Evolutionary conservation across 2,329 filamentous ascomycete genomes (phyloP).

Genomic region (Diaporthe vexans): DNA sequence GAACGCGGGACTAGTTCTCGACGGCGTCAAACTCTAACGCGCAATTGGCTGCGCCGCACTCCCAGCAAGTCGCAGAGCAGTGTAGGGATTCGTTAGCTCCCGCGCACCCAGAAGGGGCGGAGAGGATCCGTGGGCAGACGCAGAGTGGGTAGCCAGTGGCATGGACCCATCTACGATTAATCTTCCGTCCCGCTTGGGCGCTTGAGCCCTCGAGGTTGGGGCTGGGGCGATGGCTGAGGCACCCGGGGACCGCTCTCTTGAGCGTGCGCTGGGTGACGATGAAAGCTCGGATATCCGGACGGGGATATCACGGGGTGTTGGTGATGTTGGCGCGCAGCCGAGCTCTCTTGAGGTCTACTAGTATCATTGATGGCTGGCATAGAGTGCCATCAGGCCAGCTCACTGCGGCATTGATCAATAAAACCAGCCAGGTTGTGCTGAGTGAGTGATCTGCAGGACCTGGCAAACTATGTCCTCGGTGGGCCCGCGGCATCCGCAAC

Average conservation of each 20-base stretch:
- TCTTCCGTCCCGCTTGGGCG: conserved; percentile 13
- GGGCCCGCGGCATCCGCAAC: conserved; percentile 2
- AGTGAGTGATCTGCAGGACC: conserved; percentile 17
- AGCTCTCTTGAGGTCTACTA: too few species aligned
- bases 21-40: conserved; percentile 11
- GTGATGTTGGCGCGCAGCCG: background rate
- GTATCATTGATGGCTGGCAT: too few species aligned
- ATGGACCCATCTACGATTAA: conserved; percentile 8
- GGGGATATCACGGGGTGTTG: background rate
- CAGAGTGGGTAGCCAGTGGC: conserved; percentile 3
- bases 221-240: conserved; percentile 14
- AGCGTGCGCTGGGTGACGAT: background rate
- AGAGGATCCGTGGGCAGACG: conserved; percentile 22
- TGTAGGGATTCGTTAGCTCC: conserved; percentile 14
- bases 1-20: background rate
- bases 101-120: conserved; percentile 11
- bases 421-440: background rate
- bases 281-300: background rate
- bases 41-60: background rate
- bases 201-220: conserved; percentile 8
- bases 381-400: background rate
- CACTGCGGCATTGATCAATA: background rate
- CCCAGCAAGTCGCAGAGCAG: background rate
- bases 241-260: background rate
- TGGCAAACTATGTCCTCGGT: conserved; percentile 13